phyloP scores from a whole-genome alignment of 768 basidiomycete genomes.

The Lyophyllum atratum region DNA sequence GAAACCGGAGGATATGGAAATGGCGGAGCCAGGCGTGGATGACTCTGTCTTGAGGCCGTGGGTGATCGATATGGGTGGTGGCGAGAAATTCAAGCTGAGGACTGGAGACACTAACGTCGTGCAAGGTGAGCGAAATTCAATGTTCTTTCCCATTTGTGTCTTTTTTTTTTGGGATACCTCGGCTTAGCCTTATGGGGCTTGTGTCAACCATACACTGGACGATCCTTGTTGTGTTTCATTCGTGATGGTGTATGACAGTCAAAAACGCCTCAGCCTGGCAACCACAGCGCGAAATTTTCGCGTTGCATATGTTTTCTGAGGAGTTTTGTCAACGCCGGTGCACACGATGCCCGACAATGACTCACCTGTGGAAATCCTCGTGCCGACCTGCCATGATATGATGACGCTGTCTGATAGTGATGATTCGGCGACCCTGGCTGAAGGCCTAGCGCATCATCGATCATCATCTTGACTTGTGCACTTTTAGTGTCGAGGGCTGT shows the following conservation, averaged over 20 bases:
- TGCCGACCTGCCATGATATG: not conserved
- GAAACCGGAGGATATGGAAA: slow-evolving; percentile 42
- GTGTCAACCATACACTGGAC: not conserved
- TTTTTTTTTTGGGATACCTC: not conserved
- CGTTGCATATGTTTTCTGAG: slow-evolving; percentile 10
- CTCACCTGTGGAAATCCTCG: slow-evolving; percentile 1
- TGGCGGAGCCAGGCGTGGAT: slow-evolving; percentile 37
- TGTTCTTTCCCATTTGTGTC: not conserved
- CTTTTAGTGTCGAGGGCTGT: not conserved
- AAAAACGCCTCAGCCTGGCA: not conserved
- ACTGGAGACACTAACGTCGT: slow-evolving; percentile 31
- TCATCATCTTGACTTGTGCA: not conserved
- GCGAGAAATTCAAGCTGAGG: slow-evolving; percentile 21
- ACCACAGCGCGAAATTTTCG: slow-evolving; percentile 4
- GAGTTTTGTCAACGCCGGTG: slow-evolving; percentile 11
- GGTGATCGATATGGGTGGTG: slow-evolving; percentile 38
- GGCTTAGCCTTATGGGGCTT: slow-evolving; percentile 13
- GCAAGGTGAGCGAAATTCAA: slow-evolving; percentile 31
- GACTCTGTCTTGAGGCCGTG: slow-evolving; percentile 35
- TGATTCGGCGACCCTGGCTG: slow-evolving; percentile 7
- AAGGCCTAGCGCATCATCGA: not conserved
- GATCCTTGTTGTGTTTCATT: not conserved
- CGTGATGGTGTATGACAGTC: slow-evolving; percentile 1
- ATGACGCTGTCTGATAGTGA: not conserved
- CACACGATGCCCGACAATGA: slow-evolving; percentile 14